A percentile compares a stretch with the other conserved stretches of the same genome.
These are phyloP conservation scores for Hypsizygus ulmarius DNA, from an alignment of 1,284 basidiomycete genomes.

Conservation along the genomic window DNA sequence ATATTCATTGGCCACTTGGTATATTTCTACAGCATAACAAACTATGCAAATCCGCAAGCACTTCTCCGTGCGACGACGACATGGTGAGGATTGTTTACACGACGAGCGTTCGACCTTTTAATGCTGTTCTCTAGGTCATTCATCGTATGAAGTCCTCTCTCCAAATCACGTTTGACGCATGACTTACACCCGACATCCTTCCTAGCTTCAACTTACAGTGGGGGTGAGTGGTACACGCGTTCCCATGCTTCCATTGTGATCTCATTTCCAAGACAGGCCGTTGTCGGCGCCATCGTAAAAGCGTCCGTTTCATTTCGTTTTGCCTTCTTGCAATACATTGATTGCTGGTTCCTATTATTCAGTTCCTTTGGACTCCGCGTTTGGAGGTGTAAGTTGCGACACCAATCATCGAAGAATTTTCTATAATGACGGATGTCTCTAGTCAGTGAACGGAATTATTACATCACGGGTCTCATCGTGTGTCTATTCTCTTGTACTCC, in stretches of 20 bases:
- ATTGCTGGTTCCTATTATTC: constrained; percentile 6
- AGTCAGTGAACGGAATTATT: constrained; percentile 62
- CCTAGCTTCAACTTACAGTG: constrained; percentile 53
- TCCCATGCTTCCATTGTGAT: constrained; percentile 1
- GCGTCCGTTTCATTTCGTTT: constrained; percentile 37
- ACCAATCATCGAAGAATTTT: neutral
- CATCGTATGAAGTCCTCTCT: constrained; percentile 36
- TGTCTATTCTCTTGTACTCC: constrained; percentile 25
- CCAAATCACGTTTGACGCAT: neutral
- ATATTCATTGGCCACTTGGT: constrained; percentile 53
- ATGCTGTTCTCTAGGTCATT: constrained; percentile 38
- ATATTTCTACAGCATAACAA: constrained; percentile 55
- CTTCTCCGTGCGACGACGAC: constrained; percentile 40
- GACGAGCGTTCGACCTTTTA: neutral
- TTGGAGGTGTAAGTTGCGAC: constrained; percentile 57
- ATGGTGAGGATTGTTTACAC: constrained; percentile 38
- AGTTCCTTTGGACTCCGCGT: constrained; percentile 66
- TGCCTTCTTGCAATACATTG: constrained; percentile 1
- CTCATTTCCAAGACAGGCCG: constrained; percentile 35
- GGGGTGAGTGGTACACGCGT: constrained; percentile 44
- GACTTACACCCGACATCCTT: constrained; percentile 1
- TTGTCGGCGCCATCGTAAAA: constrained; percentile 62
- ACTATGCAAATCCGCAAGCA: constrained; percentile 41
- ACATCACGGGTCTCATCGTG: constrained; percentile 54
- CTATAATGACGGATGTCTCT: neutral